A percentile compares a stretch with the other conserved stretches of the same genome.
These are phyloP conservation scores for Wallacemonas sp. DNA, from an alignment of 208 protist genomes.

Conservation along the genomic window DNA sequence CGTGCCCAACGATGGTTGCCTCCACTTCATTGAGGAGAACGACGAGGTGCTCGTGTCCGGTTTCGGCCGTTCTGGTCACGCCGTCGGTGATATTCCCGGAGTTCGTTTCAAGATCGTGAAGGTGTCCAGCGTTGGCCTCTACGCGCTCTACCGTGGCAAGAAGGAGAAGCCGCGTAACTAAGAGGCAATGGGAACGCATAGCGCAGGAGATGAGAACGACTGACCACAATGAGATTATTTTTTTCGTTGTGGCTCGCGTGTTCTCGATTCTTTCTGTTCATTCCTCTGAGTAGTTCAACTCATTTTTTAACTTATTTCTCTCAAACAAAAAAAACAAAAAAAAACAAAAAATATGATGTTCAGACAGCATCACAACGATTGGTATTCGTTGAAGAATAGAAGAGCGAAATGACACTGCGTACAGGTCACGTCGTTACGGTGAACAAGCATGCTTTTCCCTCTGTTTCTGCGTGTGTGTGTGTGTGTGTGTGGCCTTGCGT, in stretches of 20 bases:
- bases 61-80: slow-evolving; percentile 99
- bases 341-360: slow-evolving; percentile 13
- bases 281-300: not conserved
- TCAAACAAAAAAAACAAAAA: not conserved
- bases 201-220: too few relatives aligned
- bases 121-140: slow-evolving; percentile 98
- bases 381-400: not conserved
- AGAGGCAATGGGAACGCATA: not conserved
- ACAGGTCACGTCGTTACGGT: not conserved
- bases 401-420: not conserved
- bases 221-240: not conserved
- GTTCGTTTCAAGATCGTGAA: slow-evolving; percentile 99
- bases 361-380: not conserved
- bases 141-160: slow-evolving; percentile 98
- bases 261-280: slow-evolving; percentile 17
- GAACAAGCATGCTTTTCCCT: not conserved
- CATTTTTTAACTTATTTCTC: not conserved
- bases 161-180: slow-evolving; percentile 99
- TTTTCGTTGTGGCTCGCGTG: not conserved
- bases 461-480: not conserved
- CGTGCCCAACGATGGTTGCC: slow-evolving; percentile 99
- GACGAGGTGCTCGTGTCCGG: slow-evolving; percentile 99
- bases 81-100: slow-evolving; percentile 99
- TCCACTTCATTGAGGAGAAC: slow-evolving; percentile 99
- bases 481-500: not conserved